These are phyloP conservation scores for Penicillium verrucosum DNA, from an alignment of 2,329 filamentous ascomycete genomes.

Conservation along the genomic window DNA sequence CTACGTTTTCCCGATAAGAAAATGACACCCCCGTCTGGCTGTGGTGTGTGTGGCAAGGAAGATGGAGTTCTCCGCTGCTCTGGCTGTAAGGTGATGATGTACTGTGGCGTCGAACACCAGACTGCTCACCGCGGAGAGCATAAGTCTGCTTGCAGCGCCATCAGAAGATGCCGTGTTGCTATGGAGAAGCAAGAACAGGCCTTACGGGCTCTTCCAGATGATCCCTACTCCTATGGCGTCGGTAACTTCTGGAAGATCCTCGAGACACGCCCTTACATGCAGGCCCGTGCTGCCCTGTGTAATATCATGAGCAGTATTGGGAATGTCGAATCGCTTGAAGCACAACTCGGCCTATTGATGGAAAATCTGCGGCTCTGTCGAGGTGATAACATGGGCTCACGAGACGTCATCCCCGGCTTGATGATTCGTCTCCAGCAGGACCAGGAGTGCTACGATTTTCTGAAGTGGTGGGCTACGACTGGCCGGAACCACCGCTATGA, in stretches of 20 bases:
- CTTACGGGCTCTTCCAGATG: constrained; percentile 34
- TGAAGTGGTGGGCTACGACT: constrained; percentile 46
- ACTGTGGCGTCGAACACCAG: constrained; percentile 50
- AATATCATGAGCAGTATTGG: constrained; percentile 35
- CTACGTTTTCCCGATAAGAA: neutral
- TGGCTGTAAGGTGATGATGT: constrained; percentile 44
- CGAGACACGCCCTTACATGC: constrained; percentile 48
- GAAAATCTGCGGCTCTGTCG: constrained; percentile 45
- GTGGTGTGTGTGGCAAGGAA: constrained; percentile 23
- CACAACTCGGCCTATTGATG: constrained; percentile 39
- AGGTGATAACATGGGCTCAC: constrained; percentile 47
- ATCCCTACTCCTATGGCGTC: constrained; percentile 39
- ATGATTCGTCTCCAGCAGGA: constrained; percentile 49
- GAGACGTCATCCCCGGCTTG: constrained; percentile 41
- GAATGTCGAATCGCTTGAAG: constrained; percentile 35
- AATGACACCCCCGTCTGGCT: constrained; percentile 12
- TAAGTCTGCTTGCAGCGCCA: constrained; percentile 30
- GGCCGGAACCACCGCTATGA: constrained; percentile 14
- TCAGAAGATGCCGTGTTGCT: constrained; percentile 19
- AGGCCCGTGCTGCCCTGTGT: constrained; percentile 33
- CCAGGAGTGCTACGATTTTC: constrained; percentile 52
- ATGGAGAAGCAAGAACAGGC: constrained; percentile 34
- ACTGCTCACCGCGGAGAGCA: constrained; percentile 36
- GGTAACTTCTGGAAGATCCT: constrained; percentile 46
- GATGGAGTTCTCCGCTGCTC: constrained; percentile 31